Percentiles rank a stretch among this genome's conserved stretches.
phyloP scores from a whole-genome alignment of 306 rosid species.

The Medicago ruthenica region DNA sequence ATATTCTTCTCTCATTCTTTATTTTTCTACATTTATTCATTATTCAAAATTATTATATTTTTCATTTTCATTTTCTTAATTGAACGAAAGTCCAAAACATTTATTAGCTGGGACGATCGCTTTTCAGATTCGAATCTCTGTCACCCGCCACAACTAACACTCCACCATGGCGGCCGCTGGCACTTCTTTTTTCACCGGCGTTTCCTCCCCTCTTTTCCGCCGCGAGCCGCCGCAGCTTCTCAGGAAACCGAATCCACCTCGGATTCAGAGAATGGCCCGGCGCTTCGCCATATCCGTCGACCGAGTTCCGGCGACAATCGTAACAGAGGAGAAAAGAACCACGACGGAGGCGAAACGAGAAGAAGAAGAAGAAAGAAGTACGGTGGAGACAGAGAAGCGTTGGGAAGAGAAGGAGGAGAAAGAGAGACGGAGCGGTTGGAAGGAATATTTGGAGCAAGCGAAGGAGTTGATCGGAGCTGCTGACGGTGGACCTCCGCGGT shows the following conservation, averaged over 20 bases:
- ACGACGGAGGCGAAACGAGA: constrained; percentile 19
- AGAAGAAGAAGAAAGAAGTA: neutral
- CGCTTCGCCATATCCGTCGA: constrained; percentile 53
- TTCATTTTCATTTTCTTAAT: neutral
- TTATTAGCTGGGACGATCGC: neutral
- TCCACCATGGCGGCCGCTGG: constrained; percentile 56
- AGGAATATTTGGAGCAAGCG: constrained; percentile 60
- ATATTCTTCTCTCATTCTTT: neutral
- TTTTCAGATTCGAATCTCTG: constrained; percentile 10
- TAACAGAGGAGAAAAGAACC: constrained; percentile 10
- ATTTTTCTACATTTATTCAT: neutral
- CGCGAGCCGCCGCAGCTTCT: neutral
- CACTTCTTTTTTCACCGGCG: constrained; percentile 36
- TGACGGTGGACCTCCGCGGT: constrained; percentile 74
- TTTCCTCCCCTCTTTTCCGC: constrained; percentile 37
- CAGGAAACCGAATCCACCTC: constrained; percentile 20
- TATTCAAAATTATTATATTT: neutral
- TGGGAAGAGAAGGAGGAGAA: constrained; percentile 34
- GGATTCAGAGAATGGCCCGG: constrained; percentile 18
- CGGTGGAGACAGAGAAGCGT: neutral
- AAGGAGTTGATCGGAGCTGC: constrained; percentile 55
- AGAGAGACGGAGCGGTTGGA: constrained; percentile 42
- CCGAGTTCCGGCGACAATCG: constrained; percentile 4
- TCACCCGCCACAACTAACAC: neutral
- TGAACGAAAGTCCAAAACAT: neutral